Evolutionary conservation across 495 filamentous ascomycete species (phyloP), one percentile per base, ranked within the genome.

Genomic region (Cryomyces minteri): DNA sequence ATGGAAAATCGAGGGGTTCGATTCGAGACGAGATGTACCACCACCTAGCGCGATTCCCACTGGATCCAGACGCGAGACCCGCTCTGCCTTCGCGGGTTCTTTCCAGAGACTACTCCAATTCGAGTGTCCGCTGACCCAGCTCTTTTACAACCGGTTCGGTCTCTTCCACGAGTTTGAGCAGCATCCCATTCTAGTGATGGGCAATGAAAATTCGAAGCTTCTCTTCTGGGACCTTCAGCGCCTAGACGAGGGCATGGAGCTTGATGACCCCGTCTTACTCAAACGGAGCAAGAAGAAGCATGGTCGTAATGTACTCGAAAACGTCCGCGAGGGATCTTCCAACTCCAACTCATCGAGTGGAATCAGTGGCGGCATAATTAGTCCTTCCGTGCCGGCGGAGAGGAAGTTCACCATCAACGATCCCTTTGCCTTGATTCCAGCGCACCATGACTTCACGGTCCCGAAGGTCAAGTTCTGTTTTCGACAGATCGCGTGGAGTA

Each of bases 181-280:
- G 32, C 70, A 76, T 46, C 77, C 80, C 7, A 61, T 84, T 32
- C 65, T 86, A 11, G 74, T 68, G 4, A 79, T 81, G 49, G 77
- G 73, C 37, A 80, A 78, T 51, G 67, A 65, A 2, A 60, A 61
- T 32, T 63, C 65, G 5, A 69, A 65, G 44, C 68, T 80, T 7
- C 72, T 71, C 47, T 80, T 84, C 61, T 86, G 81, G 81, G 80
- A 84, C 54, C 55, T 86, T 36, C 58, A 65, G 25, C 58, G 74
- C 31, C 61, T 84, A 0, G 64, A 68, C 18, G 58, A 60, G 4
- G 74, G 69, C 48, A 51, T 30, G 7, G 52, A 51, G 38, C 11
- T 43, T 2, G 41, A 31, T 4, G 40, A 41, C 28, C 40, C 60
- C 41, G 50, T 61, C 43, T 51, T 39, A 5, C 58, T 58, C 10